Evolutionary conservation across 331 rosid species (phyloP), one percentile per base, ranked within the genome.

Genomic region (Stylosanthes scabra): DNA sequence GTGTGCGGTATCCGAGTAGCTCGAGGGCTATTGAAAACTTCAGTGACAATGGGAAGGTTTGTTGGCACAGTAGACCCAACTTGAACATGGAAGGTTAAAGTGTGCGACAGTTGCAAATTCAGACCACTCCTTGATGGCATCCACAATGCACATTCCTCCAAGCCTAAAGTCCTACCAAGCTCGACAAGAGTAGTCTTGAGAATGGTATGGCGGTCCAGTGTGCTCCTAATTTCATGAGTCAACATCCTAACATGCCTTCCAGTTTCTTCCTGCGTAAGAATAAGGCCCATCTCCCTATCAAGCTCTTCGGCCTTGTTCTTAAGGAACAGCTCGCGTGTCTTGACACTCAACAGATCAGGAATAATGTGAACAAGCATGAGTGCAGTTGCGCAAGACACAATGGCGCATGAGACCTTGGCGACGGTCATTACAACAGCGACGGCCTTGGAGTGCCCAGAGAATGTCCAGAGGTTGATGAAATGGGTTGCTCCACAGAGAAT

Each of bases 201-300:
- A 78, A 94, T 89, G 37, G 99, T 94, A 74, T 91, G 88, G 42
- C 96, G 82, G 56, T 94, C 88, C 8, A 91, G 97, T 0, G 97
- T 89, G 89, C 93, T 91, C 86, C 97, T 84, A 47, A 94, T 94
- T 83, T 94, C 99, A 52, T 89, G 99, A 72, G 99, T 91, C 82
- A 94, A 81, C 99, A 94, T 91, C 50, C 97, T 89, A 66, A 94
- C 97, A 78, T 94, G 95, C 78, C 96, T 82, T 70, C 99, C 99
- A 0, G 99, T 80, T 70, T 89, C 99, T 79, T 94, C 97, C 14
- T 94, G 99, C 31, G 90, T 85, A 42, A 94, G 93, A 79, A 94
- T 94, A 39, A 88, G 88, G 0, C 99, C 99, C 96, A 91, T 91
- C 86, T 94, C 96, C 81, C 93, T 84, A 72, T 91, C 98, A 78